A percentile compares a stretch with the other conserved stretches of the same genome.
Conservation (phyloP, 352 stramenopile species). For the Phytopythium sindhum region DNA sequence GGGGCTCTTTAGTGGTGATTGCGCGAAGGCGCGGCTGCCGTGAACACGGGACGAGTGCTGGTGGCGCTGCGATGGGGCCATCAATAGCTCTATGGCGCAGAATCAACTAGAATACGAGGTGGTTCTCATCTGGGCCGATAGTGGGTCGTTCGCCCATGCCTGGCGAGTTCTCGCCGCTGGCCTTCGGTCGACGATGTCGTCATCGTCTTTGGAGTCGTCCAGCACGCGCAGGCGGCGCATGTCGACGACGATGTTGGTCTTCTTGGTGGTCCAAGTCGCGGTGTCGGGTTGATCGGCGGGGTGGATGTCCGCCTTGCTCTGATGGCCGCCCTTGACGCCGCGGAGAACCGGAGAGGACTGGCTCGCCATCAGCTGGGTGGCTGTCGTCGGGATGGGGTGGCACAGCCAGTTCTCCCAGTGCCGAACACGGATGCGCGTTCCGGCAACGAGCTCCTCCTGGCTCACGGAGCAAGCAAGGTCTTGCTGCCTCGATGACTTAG, state of each 20-base stretch:
- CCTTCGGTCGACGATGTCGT: background rate
- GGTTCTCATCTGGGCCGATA: background rate
- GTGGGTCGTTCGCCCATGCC: background rate
- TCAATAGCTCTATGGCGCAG: background rate
- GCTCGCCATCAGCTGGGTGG: slow-evolving; percentile 4
- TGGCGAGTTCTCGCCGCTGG: background rate
- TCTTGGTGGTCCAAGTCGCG: slow-evolving; percentile 9
- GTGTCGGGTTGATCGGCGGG: background rate
- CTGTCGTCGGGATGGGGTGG: slow-evolving; percentile 16
- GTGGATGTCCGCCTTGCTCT: background rate
- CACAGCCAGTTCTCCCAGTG: slow-evolving; percentile 34
- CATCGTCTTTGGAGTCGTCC: slow-evolving; percentile 4
- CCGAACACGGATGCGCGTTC: slow-evolving; percentile 25
- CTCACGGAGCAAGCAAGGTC: background rate
- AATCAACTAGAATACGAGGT: background rate
- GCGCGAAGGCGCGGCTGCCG: background rate
- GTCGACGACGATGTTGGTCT: slow-evolving; percentile 43
- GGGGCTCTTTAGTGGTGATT: background rate
- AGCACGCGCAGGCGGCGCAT: slow-evolving; percentile 32
- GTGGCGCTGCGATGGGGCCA: background rate
- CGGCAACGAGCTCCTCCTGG: slow-evolving; percentile 6
- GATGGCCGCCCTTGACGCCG: background rate
- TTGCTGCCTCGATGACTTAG: slow-evolving; percentile 24
- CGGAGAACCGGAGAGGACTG: slow-evolving; percentile 18
- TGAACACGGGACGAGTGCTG: background rate